These are phyloP conservation scores for Trypanosomatidae sp. DNA, from an alignment of 208 protist species.

Conservation along the genomic window DNA sequence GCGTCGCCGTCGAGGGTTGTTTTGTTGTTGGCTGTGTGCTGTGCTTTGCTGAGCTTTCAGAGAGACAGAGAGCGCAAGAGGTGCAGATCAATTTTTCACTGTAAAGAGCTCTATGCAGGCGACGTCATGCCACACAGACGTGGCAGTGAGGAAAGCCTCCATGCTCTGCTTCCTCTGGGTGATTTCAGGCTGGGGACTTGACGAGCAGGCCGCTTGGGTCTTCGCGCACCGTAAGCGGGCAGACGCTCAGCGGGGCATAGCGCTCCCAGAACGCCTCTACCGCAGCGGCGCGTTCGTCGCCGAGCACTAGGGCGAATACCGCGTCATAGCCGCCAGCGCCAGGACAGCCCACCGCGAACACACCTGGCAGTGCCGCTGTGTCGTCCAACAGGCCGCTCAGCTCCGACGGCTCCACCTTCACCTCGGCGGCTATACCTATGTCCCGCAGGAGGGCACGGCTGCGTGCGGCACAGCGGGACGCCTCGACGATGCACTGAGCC, in stretches of 20 bases:
- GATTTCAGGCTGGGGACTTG: neutral
- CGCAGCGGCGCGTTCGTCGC: slow-evolving; percentile 44
- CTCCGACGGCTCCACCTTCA: slow-evolving; percentile 87
- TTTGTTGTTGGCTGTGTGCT: neutral
- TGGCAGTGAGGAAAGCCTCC: neutral
- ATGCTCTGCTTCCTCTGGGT: neutral
- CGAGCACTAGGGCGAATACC: slow-evolving; percentile 88
- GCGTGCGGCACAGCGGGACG: slow-evolving; percentile 34
- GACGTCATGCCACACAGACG: neutral
- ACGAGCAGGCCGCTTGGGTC: slow-evolving; percentile 67
- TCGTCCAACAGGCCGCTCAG: slow-evolving; percentile 83
- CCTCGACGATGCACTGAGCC: slow-evolving; percentile 46
- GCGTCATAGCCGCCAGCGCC: slow-evolving; percentile 95
- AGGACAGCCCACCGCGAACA: slow-evolving; percentile 93
- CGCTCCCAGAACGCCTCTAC: slow-evolving; percentile 82
- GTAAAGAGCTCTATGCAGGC: neutral
- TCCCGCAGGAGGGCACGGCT: slow-evolving; percentile 57
- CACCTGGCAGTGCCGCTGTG: slow-evolving; percentile 82
- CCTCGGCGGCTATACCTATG: slow-evolving; percentile 82
- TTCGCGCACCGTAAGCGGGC: slow-evolving; percentile 81
- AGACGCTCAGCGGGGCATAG: slow-evolving; percentile 62
- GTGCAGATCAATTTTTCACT: neutral
- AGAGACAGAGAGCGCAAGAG: neutral
- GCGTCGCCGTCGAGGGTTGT: neutral
- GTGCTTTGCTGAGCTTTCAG: neutral